Evolutionary conservation across 2,329 filamentous ascomycete species (phyloP).

Genomic region (Scleromitrula shiraiana): DNA sequence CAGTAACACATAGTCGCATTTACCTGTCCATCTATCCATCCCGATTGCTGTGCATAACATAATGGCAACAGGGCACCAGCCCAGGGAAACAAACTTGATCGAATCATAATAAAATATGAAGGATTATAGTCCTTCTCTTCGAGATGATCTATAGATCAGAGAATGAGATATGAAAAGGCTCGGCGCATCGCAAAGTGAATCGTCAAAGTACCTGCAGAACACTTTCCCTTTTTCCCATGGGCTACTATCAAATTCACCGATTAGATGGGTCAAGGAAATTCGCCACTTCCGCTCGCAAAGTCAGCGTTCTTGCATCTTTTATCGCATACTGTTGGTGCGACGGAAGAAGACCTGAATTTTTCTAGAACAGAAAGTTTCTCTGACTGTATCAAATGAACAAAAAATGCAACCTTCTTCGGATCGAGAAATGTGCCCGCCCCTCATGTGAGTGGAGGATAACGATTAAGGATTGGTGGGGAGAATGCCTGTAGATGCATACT

Average conservation of each 20-base stretch:
- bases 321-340: conserved; percentile 8
- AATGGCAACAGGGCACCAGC: conserved; percentile 18
- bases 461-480: conserved; percentile 3
- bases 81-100: conserved; percentile 11
- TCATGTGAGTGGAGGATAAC: neutral
- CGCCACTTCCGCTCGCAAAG: conserved; percentile 11
- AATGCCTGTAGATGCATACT: conserved; percentile 13
- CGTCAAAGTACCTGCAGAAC: conserved; percentile 2
- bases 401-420: neutral
- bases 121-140: neutral
- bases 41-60: conserved; percentile 36
- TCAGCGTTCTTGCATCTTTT: conserved; percentile 6
- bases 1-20: conserved; percentile 54
- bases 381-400: conserved; percentile 5
- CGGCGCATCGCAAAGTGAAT: conserved; percentile 10
- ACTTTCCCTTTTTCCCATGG: neutral
- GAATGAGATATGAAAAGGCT: conserved; percentile 11
- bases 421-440: conserved; percentile 6
- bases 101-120: conserved; percentile 15
- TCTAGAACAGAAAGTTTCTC: neutral
- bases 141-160: neutral
- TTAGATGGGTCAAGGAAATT: neutral
- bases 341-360: conserved; percentile 6
- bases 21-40: conserved; percentile 44
- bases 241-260: neutral